These are phyloP conservation scores for Laguncularia racemosa DNA, from an alignment of 345 rosid genomes.

Conservation along the genomic window DNA sequence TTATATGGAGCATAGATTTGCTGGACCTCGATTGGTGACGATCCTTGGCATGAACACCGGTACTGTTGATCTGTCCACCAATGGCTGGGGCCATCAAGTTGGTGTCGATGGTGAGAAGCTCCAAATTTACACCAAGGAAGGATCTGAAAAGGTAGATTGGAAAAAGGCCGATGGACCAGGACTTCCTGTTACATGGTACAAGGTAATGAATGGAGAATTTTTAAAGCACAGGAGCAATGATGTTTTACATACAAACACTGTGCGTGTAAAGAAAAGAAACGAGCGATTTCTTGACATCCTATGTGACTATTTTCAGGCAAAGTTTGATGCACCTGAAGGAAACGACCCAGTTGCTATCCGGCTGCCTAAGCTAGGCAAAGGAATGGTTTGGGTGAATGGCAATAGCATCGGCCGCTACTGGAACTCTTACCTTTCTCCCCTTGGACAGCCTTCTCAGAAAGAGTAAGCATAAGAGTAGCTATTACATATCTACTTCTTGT, in stretches of 20 bases:
- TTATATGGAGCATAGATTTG: conserved; percentile 32
- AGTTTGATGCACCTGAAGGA: conserved; percentile 39
- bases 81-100: conserved; percentile 43
- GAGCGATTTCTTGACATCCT: no score
- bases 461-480: conserved; percentile 20
- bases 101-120: conserved; percentile 32
- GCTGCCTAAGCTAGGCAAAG: conserved; percentile 30
- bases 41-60: conserved; percentile 41
- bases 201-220: conserved; percentile 16
- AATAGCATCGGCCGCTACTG: conserved; percentile 41
- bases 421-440: conserved; percentile 30
- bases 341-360: conserved; percentile 27
- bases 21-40: conserved; percentile 28
- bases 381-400: conserved; percentile 50
- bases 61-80: conserved; percentile 30
- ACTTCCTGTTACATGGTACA: conserved; percentile 37
- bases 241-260: no score
- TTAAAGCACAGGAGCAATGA: no score
- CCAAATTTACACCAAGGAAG: conserved; percentile 19
- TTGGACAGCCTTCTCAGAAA: conserved; percentile 30
- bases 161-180: conserved; percentile 11
- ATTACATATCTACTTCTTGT: neutral
- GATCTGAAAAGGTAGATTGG: conserved; percentile 27
- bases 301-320: conserved; percentile 5
- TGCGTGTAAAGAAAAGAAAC: no score